These are phyloP conservation scores for Fusarium nanum DNA, from an alignment of 2,329 filamentous ascomycete species.

Conservation along the genomic window DNA sequence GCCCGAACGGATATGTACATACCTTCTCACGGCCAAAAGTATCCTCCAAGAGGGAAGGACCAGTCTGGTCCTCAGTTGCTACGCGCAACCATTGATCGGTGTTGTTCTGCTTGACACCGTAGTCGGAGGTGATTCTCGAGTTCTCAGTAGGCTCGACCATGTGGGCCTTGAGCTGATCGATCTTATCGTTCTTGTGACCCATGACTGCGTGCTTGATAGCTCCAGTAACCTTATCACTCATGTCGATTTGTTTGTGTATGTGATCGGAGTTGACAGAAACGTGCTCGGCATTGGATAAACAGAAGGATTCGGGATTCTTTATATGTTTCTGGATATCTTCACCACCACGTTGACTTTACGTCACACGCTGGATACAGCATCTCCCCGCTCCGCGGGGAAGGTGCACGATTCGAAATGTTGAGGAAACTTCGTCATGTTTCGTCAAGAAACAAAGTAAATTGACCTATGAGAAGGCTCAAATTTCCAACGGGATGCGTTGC, in stretches of 20 bases:
- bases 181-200: slow-evolving; percentile 63
- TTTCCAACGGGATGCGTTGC: slow-evolving; percentile 17
- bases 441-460: neutral
- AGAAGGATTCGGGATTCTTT: fast-evolving
- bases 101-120: slow-evolving; percentile 77
- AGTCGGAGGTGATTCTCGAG: slow-evolving; percentile 78
- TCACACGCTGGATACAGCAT: slow-evolving; percentile 19
- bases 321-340: neutral
- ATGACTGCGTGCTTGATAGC: slow-evolving; percentile 56
- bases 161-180: slow-evolving; percentile 68
- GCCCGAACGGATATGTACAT: neutral
- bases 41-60: slow-evolving; percentile 78
- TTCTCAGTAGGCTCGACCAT: slow-evolving; percentile 69
- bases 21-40: slow-evolving; percentile 79
- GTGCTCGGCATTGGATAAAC: no score
- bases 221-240: slow-evolving; percentile 44
- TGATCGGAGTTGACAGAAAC: neutral
- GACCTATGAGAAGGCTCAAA: slow-evolving; percentile 9
- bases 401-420: neutral
- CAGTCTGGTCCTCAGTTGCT: slow-evolving; percentile 69
- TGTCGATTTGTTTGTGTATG: slow-evolving; percentile 3
- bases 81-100: slow-evolving; percentile 83
- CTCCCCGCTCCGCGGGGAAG: slow-evolving; percentile 9
- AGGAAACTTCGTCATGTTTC: slow-evolving; percentile 27
- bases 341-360: slow-evolving; percentile 35